phyloP scores from a whole-genome alignment of 2,329 filamentous ascomycete species.

The Botrytis squamosa region DNA sequence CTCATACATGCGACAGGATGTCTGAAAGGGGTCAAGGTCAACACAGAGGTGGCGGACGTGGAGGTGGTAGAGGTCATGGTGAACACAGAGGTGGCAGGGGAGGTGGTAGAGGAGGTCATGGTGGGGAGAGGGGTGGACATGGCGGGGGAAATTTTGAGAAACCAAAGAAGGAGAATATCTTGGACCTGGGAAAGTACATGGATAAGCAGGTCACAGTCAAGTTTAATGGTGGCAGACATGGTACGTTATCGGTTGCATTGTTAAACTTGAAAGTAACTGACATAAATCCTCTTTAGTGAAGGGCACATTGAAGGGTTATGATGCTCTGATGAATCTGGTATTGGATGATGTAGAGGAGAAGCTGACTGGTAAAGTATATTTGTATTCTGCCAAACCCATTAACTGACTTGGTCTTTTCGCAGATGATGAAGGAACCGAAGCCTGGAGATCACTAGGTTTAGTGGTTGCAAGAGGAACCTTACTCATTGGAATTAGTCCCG shows the following conservation, averaged over 20 bases:
- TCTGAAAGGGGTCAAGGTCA: conserved; percentile 28
- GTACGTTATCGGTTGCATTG: conserved; percentile 48
- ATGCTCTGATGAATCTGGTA: conserved; percentile 97
- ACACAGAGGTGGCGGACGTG: conserved; percentile 27
- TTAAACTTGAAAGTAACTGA: neutral
- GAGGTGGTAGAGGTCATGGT: conserved; percentile 22
- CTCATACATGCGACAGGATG: conserved; percentile 23
- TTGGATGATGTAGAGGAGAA: conserved; percentile 91
- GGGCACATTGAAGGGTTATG: conserved; percentile 89
- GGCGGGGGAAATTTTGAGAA: conserved; percentile 58
- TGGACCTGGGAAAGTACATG: conserved; percentile 94
- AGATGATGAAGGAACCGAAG: conserved; percentile 93
- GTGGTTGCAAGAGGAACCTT: conserved; percentile 90
- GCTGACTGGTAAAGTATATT: conserved; percentile 66
- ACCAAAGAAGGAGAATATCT: conserved; percentile 98
- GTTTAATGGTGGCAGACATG: conserved; percentile 92
- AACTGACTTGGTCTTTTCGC: conserved; percentile 17
- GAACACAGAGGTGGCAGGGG: conserved; percentile 26
- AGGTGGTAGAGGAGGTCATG: conserved; percentile 37
- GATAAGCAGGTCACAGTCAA: conserved; percentile 95
- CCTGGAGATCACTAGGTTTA: conserved; percentile 63
- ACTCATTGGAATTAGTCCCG: conserved; percentile 86
- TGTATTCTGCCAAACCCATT: conserved; percentile 3
- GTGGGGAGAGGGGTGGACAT: conserved; percentile 46
- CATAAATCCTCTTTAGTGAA: conserved; percentile 56